Percentiles rank a stretch among this genome's conserved stretches.
phyloP scores from a whole-genome alignment of 768 basidiomycete genomes.

The Tylopilus felleus region DNA sequence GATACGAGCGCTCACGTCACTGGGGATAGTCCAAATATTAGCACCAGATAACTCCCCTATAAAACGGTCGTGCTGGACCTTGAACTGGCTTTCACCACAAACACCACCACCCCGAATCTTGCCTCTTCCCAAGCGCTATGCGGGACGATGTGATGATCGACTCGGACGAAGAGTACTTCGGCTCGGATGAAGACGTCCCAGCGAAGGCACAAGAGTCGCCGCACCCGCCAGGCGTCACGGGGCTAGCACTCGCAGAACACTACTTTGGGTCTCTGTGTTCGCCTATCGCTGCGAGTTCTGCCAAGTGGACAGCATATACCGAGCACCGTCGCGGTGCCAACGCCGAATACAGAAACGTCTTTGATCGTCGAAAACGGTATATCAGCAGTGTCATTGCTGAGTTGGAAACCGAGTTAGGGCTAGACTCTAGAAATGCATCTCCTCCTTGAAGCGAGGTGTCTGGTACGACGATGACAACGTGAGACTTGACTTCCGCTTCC shows the following conservation, averaged over 20 bases:
- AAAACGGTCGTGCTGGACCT: too few species aligned
- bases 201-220: too few species aligned
- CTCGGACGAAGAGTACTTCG: too few species aligned
- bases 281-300: not conserved
- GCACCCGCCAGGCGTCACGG: not conserved
- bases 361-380: not conserved
- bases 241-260: conserved; percentile 3
- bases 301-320: conserved; percentile 5
- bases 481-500: not conserved
- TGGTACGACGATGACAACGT: not conserved
- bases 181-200: too few species aligned
- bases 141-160: too few species aligned
- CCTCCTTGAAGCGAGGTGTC: not conserved
- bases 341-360: not conserved
- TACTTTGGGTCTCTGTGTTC: conserved; percentile 6
- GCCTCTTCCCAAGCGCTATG: too few species aligned
- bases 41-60: too few species aligned
- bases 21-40: too few species aligned
- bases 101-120: too few species aligned
- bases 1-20: too few species aligned
- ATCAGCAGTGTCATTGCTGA: not conserved
- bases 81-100: too few species aligned
- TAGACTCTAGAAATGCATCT: conserved; percentile 11
- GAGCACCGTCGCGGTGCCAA: conserved; percentile 4
- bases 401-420: conserved; percentile 5